Conservation (phyloP, 2,329 filamentous ascomycete genomes). For the Neofusicoccum parvum region DNA sequence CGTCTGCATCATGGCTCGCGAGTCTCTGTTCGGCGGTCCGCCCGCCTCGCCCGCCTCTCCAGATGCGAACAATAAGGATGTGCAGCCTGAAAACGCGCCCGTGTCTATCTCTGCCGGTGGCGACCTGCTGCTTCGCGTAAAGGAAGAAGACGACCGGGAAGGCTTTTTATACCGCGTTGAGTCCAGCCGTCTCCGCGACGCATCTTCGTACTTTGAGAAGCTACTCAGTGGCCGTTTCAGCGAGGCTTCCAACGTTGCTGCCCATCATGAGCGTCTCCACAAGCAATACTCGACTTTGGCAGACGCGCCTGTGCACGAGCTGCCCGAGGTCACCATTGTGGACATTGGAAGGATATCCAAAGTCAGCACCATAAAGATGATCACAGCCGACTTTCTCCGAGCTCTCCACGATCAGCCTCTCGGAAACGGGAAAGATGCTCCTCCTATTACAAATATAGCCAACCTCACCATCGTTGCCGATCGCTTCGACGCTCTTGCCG, state of each 20-base stretch:
- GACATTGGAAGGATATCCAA: constrained; percentile 70
- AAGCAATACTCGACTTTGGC: constrained; percentile 51
- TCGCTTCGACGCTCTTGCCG: constrained; percentile 66
- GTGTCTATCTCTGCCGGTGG: constrained; percentile 60
- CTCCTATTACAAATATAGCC: constrained; percentile 64
- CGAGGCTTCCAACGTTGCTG: constrained; percentile 61
- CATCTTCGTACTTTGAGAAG: constrained; percentile 71
- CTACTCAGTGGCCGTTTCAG: constrained; percentile 67
- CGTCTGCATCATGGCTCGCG: background rate
- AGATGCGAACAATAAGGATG: constrained; percentile 27
- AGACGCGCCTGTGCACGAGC: constrained; percentile 51
- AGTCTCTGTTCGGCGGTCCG: constrained; percentile 15
- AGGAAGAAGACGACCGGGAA: constrained; percentile 62
- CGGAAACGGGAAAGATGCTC: constrained; percentile 33
- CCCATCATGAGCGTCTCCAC: constrained; percentile 54
- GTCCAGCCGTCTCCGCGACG: constrained; percentile 57
- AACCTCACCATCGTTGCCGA: constrained; percentile 73
- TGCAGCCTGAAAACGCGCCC: constrained; percentile 32
- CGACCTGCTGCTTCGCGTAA: constrained; percentile 67
- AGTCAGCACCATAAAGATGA: constrained; percentile 60
- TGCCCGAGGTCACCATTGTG: constrained; percentile 66
- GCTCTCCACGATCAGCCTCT: constrained; percentile 63
- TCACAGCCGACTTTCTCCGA: constrained; percentile 68
- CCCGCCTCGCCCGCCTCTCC: constrained; percentile 20
- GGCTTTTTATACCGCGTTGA: constrained; percentile 65